These are phyloP conservation scores for Psilocybe cubensis DNA, from an alignment of 768 basidiomycete genomes.

Conservation along the genomic window DNA sequence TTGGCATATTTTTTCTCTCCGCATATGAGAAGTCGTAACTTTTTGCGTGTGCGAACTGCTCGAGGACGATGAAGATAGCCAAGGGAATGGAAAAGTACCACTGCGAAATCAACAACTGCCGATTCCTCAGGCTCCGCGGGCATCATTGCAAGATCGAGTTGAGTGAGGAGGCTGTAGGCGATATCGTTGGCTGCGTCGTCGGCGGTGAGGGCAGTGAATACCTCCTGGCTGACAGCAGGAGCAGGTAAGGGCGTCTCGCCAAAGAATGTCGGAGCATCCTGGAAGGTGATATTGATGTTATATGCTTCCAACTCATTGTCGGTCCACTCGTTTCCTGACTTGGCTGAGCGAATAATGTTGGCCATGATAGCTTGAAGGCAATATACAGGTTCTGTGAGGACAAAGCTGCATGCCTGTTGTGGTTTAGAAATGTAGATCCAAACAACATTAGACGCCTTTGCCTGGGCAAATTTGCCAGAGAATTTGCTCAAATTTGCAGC, in stretches of 20 bases:
- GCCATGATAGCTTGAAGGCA: too few relatives aligned
- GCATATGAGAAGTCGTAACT: slow-evolving; percentile 30
- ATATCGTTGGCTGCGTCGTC: slow-evolving; percentile 7
- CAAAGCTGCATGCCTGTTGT: too few relatives aligned
- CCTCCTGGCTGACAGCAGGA: slow-evolving; percentile 28
- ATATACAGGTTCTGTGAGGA: too few relatives aligned
- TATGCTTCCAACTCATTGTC: slow-evolving; percentile 29
- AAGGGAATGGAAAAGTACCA: slow-evolving; percentile 24
- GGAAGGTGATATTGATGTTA: slow-evolving; percentile 25
- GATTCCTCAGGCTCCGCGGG: slow-evolving; percentile 16
- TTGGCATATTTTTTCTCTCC: slow-evolving; percentile 26
- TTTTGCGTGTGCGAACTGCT: slow-evolving; percentile 23
- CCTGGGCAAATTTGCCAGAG: too few relatives aligned
- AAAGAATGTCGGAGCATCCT: slow-evolving; percentile 26
- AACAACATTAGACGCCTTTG: too few relatives aligned
- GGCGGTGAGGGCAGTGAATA: slow-evolving; percentile 22
- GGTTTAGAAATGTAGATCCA: too few relatives aligned
- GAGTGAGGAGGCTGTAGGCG: slow-evolving; percentile 15
- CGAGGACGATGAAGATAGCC: slow-evolving; percentile 28
- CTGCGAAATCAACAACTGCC: slow-evolving; percentile 34
- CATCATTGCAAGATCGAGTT: slow-evolving; percentile 29
- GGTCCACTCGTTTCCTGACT: slow-evolving; percentile 32
- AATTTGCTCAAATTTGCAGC: too few relatives aligned
- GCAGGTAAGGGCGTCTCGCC: slow-evolving; percentile 26
- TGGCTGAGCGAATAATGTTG: slow-evolving; percentile 30